A percentile compares a stretch with the other conserved stretches of the same genome.
phyloP scores from a whole-genome alignment of 2,329 filamentous ascomycete species.

The Penicillium oxalicum region DNA sequence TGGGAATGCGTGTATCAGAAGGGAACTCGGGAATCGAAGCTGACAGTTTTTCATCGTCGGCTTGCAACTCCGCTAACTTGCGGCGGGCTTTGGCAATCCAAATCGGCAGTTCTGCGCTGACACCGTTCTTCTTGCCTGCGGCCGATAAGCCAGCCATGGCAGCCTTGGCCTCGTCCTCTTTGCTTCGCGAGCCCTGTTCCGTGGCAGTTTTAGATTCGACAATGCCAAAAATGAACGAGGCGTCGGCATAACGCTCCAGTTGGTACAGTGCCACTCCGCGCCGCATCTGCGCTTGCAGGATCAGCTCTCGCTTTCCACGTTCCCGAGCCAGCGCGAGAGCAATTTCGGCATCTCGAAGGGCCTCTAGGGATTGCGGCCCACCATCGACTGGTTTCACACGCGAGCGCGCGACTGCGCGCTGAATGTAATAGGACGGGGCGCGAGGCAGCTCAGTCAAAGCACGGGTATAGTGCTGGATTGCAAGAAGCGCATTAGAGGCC shows the following conservation, averaged over 20 bases:
- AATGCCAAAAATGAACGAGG: slow-evolving; percentile 61
- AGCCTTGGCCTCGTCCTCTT: slow-evolving; percentile 23
- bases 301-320: slow-evolving; percentile 67
- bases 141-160: slow-evolving; percentile 23
- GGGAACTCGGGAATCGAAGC: slow-evolving; percentile 52
- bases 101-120: slow-evolving; percentile 43
- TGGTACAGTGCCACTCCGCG: slow-evolving; percentile 68
- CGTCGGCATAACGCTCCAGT: slow-evolving; percentile 66
- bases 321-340: slow-evolving; percentile 58
- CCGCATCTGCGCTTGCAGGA: slow-evolving; percentile 75
- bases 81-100: slow-evolving; percentile 53
- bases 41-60: slow-evolving; percentile 44
- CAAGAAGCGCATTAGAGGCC: slow-evolving; percentile 58
- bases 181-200: slow-evolving; percentile 36
- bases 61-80: slow-evolving; percentile 47
- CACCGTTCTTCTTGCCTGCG: slow-evolving; percentile 19
- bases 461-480: slow-evolving; percentile 61
- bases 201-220: slow-evolving; percentile 48
- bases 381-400: slow-evolving; percentile 51
- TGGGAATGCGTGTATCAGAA: slow-evolving; percentile 40
- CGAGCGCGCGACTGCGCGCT: slow-evolving; percentile 72
- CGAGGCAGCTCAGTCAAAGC: slow-evolving; percentile 58
- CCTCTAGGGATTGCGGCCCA: slow-evolving; percentile 38
- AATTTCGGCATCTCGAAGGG: slow-evolving; percentile 64
- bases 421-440: slow-evolving; percentile 73